A percentile compares a stretch with the other conserved stretches of the same genome.
phyloP scores from a whole-genome alignment of 768 basidiomycete genomes.

The Boletus sp. region DNA sequence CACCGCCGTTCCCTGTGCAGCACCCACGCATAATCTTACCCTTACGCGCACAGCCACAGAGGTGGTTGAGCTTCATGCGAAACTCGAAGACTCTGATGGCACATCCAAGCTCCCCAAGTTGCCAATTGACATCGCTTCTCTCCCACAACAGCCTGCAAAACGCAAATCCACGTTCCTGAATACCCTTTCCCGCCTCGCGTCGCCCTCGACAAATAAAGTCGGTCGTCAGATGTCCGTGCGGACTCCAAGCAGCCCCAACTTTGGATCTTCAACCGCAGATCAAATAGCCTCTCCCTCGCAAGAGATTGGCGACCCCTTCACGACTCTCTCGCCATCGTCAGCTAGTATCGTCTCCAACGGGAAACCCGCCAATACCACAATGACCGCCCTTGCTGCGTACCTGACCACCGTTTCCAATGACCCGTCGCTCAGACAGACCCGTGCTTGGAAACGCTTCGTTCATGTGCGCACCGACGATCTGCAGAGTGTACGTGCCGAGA shows the following conservation, averaged over 20 bases:
- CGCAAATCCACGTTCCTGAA: slow-evolving; percentile 84
- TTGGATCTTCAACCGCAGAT: slow-evolving; percentile 32
- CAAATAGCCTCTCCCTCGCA: slow-evolving; percentile 47
- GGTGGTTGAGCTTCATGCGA: slow-evolving; percentile 76
- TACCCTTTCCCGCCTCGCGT: slow-evolving; percentile 79
- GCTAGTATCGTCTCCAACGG: slow-evolving; percentile 16
- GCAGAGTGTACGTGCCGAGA: slow-evolving; percentile 81
- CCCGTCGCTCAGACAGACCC: slow-evolving; percentile 54
- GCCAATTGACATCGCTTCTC: slow-evolving; percentile 53
- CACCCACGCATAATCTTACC: slow-evolving; percentile 87
- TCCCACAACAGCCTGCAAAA: slow-evolving; percentile 54
- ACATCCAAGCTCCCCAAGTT: slow-evolving; percentile 54
- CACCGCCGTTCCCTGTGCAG: slow-evolving; percentile 40
- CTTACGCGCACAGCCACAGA: slow-evolving; percentile 76
- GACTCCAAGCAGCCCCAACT: slow-evolving; percentile 27
- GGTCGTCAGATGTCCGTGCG: slow-evolving; percentile 39
- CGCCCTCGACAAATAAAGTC: slow-evolving; percentile 60
- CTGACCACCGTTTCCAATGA: slow-evolving; percentile 77
- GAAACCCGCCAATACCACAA: slow-evolving; percentile 43
- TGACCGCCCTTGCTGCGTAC: slow-evolving; percentile 72
- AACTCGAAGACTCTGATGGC: slow-evolving; percentile 66
- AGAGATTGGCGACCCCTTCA: slow-evolving; percentile 64
- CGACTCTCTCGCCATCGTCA: slow-evolving; percentile 36
- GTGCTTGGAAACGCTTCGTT: slow-evolving; percentile 84
- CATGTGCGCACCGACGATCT: slow-evolving; percentile 83